Conservation (phyloP, 306 rosid genomes). For the Cyamopsis tetragonoloba region DNA sequence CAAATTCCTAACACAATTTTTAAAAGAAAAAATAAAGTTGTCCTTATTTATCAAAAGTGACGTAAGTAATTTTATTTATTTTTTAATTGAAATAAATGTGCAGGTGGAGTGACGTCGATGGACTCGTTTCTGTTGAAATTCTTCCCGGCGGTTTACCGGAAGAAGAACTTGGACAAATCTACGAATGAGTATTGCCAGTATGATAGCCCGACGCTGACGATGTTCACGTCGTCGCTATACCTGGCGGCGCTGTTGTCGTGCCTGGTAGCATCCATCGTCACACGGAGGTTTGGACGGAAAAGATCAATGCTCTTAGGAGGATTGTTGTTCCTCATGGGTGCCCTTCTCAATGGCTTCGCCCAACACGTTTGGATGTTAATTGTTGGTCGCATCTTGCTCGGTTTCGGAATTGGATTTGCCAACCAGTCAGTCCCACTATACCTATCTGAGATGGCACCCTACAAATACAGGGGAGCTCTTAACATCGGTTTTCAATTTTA, state of each 20-base stretch:
- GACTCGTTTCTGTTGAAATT: slow-evolving; percentile 68
- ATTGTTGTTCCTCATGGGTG: slow-evolving; percentile 60
- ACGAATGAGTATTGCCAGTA: slow-evolving; percentile 75
- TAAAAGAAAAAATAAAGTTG: too few species aligned
- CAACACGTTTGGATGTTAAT: slow-evolving; percentile 63
- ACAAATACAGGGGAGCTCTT: slow-evolving; percentile 75
- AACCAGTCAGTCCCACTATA: slow-evolving; percentile 94
- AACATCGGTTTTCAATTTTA: slow-evolving; percentile 85
- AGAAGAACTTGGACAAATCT: slow-evolving; percentile 32
- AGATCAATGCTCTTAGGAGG: slow-evolving; percentile 87
- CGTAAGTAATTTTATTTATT: too few species aligned
- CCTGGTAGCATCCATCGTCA: slow-evolving; percentile 66
- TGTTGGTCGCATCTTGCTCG: slow-evolving; percentile 86
- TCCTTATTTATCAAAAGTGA: too few species aligned
- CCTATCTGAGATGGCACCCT: slow-evolving; percentile 93
- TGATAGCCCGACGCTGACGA: slow-evolving; percentile 60
- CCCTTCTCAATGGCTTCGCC: slow-evolving; percentile 70
- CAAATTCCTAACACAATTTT: too few species aligned
- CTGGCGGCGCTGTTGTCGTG: slow-evolving; percentile 85
- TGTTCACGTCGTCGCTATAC: slow-evolving; percentile 90
- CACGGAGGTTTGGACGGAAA: slow-evolving; percentile 69
- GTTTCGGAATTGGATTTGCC: slow-evolving; percentile 90
- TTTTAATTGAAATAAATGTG: too few species aligned
- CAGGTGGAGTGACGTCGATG: slow-evolving; percentile 96
- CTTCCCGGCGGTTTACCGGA: slow-evolving; percentile 61